phyloP scores from a whole-genome alignment of 768 basidiomycete genomes.

The Tubosaeta brunneosetosa region DNA sequence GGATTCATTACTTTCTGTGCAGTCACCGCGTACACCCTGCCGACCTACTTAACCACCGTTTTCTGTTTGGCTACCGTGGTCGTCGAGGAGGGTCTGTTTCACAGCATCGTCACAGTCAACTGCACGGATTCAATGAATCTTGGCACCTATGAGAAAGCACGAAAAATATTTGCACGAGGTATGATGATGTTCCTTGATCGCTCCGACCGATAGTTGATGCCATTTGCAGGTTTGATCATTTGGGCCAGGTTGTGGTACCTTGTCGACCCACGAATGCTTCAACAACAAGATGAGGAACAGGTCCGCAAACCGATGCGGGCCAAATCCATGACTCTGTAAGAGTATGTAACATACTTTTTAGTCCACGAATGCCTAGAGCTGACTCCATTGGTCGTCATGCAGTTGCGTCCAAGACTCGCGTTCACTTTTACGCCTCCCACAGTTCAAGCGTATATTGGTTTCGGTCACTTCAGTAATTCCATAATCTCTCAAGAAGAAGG shows the following conservation, averaged over 20 bases:
- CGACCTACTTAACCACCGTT: slow-evolving; percentile 17
- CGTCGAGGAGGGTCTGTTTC: slow-evolving; percentile 18
- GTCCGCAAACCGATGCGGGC: neutral
- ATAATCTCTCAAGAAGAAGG: no score
- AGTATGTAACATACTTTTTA: neutral
- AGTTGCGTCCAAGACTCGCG: no score
- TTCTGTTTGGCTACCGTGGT: slow-evolving; percentile 13
- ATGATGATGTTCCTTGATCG: no score
- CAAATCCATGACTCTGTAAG: slow-evolving; percentile 19
- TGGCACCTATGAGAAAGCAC: slow-evolving; percentile 12
- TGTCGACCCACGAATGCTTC: neutral
- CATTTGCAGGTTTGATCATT: slow-evolving; percentile 6
- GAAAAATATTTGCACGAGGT: slow-evolving; percentile 18
- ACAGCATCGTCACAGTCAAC: slow-evolving; percentile 12
- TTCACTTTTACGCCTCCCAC: no score
- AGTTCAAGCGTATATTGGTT: no score
- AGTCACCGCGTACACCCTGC: slow-evolving; percentile 13
- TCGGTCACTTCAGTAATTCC: no score
- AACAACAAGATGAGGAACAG: neutral
- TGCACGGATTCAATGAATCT: slow-evolving; percentile 11
- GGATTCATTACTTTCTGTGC: neutral
- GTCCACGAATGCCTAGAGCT: no score
- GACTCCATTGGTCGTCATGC: no score
- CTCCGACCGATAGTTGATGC: neutral
- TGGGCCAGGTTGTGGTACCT: slow-evolving; percentile 18